Conservation (phyloP, 306 rosid species). For the Potentilla sterilis region DNA sequence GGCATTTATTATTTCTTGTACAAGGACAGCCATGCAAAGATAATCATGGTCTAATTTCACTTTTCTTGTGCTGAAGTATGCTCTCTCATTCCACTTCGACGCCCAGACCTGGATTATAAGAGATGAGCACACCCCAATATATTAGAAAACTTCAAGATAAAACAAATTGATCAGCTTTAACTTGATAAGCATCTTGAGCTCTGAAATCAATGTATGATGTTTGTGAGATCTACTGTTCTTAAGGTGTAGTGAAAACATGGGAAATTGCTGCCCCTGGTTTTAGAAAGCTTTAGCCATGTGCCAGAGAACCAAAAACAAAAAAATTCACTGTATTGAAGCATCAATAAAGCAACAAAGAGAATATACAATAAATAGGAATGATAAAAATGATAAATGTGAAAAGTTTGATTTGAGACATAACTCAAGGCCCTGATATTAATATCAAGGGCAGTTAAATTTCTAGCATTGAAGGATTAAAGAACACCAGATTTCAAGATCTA, state of each 20-base stretch:
- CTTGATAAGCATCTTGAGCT: not conserved
- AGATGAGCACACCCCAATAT: constrained; percentile 20
- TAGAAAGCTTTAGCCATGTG: not conserved
- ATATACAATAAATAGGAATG: not conserved
- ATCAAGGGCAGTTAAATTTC: constrained; percentile 1
- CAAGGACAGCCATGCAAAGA: constrained; percentile 98
- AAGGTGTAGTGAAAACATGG: not conserved
- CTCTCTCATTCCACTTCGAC: constrained; percentile 98
- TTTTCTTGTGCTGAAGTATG: constrained; percentile 94
- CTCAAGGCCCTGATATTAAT: not conserved
- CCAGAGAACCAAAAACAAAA: not conserved
- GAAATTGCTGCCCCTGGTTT: not conserved
- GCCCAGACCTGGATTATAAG: constrained; percentile 80
- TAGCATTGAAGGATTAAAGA: constrained; percentile 4
- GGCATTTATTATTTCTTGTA: constrained; percentile 92
- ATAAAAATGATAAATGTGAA: not conserved
- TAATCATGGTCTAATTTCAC: constrained; percentile 81
- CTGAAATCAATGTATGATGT: not conserved
- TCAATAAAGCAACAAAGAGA: not conserved
- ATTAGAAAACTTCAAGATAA: constrained; percentile 6
- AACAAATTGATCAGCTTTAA: constrained; percentile 12
- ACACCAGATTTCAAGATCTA: not conserved
- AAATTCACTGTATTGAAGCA: not conserved
- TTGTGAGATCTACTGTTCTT: not conserved
- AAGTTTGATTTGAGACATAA: constrained; percentile 3